These are phyloP conservation scores for Coemansia brasiliensis DNA, from an alignment of 192 early-diverging fungal species.

Conservation along the genomic window DNA sequence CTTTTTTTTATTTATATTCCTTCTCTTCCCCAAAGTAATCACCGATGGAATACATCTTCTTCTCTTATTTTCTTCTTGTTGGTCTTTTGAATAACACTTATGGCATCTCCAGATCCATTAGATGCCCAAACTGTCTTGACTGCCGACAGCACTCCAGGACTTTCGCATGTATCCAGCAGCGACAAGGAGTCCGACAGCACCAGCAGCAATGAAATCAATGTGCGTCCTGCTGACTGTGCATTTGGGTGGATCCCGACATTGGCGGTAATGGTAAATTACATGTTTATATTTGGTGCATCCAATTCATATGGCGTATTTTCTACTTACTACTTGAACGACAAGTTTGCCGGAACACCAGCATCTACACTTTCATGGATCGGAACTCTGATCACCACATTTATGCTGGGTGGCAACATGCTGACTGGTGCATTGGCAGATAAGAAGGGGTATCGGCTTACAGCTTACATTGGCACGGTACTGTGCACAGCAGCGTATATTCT, in stretches of 20 bases:
- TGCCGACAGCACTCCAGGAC: neutral
- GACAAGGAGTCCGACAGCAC: too few relatives aligned
- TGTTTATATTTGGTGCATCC: constrained; percentile 37
- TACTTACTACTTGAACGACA: constrained; percentile 45
- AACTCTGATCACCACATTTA: constrained; percentile 27
- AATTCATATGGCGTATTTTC: constrained; percentile 51
- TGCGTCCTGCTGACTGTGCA: constrained; percentile 25
- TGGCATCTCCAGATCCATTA: too few relatives aligned
- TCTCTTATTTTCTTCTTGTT: too few relatives aligned
- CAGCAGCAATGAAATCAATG: neutral
- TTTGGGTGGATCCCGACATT: constrained; percentile 47
- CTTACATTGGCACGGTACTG: constrained; percentile 35
- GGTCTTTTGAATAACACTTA: too few relatives aligned
- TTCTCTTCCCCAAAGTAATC: too few relatives aligned
- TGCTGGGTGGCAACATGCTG: constrained; percentile 26
- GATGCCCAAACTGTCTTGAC: neutral
- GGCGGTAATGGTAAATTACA: constrained; percentile 57
- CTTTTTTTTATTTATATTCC: too few relatives aligned
- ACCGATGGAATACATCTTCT: too few relatives aligned
- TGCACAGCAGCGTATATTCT: constrained; percentile 36
- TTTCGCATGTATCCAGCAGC: neutral
- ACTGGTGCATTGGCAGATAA: constrained; percentile 44
- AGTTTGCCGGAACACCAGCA: constrained; percentile 28
- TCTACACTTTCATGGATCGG: constrained; percentile 45
- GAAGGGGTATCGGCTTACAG: constrained; percentile 30